A percentile compares a stretch with the other conserved stretches of the same genome.
phyloP scores from a whole-genome alignment of 192 early-diverging fungal genomes.

The Podila epigama region DNA sequence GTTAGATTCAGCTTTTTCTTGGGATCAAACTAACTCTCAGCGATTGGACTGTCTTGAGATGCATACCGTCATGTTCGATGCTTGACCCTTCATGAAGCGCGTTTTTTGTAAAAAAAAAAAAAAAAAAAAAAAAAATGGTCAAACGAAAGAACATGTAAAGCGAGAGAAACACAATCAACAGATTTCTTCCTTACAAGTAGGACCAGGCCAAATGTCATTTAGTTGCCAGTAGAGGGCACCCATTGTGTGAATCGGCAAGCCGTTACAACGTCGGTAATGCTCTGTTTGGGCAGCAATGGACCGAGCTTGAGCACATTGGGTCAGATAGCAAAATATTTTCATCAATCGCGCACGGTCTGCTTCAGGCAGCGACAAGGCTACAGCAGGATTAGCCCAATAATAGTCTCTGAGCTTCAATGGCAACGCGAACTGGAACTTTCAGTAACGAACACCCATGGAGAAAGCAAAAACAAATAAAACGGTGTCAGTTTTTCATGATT shows the following conservation, averaged over 20 bases:
- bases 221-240: constrained; percentile 46
- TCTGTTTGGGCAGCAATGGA: constrained; percentile 35
- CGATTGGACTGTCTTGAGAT: not conserved
- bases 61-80: constrained; percentile 30
- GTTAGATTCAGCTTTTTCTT: not conserved
- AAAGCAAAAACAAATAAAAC: not conserved
- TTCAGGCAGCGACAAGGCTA: not conserved
- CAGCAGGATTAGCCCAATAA: not conserved
- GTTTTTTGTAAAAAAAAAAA: too few relatives aligned
- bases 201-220: constrained; percentile 44
- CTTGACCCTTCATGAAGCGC: constrained; percentile 31
- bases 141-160: not conserved
- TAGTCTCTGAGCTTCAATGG: constrained; percentile 7
- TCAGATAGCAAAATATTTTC: constrained; percentile 28
- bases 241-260: constrained; percentile 15
- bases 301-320: constrained; percentile 25
- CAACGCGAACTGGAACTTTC: constrained; percentile 23
- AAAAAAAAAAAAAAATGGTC: not conserved
- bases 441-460: too few relatives aligned
- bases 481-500: not conserved
- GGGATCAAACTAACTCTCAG: not conserved
- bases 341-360: not conserved
- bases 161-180: not conserved
- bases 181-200: constrained; percentile 23
- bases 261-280: constrained; percentile 22